These are phyloP conservation scores for Wickerhamomyces xylosicus DNA, from an alignment of 805 yeast genomes.

Conservation along the genomic window DNA sequence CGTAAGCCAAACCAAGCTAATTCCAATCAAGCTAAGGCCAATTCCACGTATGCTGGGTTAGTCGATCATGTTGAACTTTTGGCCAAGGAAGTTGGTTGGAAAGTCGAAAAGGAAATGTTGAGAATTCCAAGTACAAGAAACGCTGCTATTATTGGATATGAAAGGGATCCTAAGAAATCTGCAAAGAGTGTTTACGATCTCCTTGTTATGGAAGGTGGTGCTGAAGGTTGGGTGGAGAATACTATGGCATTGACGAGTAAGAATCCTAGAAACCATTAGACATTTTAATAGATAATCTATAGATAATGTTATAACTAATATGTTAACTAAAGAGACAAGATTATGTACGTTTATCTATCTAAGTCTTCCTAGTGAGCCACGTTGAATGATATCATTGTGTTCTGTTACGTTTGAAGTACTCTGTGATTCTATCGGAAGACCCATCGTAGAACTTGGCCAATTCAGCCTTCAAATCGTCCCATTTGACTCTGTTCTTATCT, in stretches of 20 bases:
- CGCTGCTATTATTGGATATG: conserved; percentile 74
- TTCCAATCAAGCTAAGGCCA: conserved; percentile 16
- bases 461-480: conserved; percentile 42
- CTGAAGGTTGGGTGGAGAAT: conserved; percentile 82
- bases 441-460: conserved; percentile 33
- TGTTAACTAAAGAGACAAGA: too few species aligned
- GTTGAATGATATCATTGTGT: background rate
- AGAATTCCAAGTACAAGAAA: conserved; percentile 92
- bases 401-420: conserved; percentile 26
- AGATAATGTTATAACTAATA: background rate
- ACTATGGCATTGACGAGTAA: conserved; percentile 61
- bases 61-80: conserved; percentile 77
- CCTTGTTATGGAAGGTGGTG: conserved; percentile 74
- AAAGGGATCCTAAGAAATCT: conserved; percentile 21
- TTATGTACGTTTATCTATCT: background rate
- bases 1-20: conserved; percentile 12
- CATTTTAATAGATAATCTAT: background rate
- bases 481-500: conserved; percentile 43
- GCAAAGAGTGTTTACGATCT: conserved; percentile 42
- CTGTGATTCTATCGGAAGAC: conserved; percentile 27
- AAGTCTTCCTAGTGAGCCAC: too few species aligned
- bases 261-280: conserved; percentile 62
- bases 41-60: conserved; percentile 73
- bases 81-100: conserved; percentile 70
- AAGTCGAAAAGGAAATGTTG: conserved; percentile 72